A percentile compares a stretch with the other conserved stretches of the same genome.
Evolutionary conservation across 176 grass and related monocot genomes (phyloP).

Genomic region (Aegilops speltoides): DNA sequence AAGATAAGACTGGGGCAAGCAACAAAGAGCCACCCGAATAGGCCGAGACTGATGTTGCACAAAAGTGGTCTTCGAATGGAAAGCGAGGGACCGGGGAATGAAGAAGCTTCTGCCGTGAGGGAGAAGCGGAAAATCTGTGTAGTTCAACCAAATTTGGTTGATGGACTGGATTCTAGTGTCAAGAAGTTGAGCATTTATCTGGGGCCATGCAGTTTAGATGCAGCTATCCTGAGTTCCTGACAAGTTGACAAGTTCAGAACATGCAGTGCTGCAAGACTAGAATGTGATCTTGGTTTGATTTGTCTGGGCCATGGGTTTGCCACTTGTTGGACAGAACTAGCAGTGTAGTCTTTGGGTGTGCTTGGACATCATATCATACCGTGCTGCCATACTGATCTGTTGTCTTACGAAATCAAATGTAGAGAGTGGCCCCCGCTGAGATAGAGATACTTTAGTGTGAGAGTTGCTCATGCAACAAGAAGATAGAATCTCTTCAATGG

Average conservation of each 20-base stretch:
- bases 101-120: not conserved
- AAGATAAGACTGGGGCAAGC: conserved; percentile 21
- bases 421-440: not conserved
- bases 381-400: not conserved
- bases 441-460: not conserved
- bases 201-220: not conserved
- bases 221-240: not conserved
- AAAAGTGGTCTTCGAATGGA: not conserved
- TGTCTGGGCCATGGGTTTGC: not conserved
- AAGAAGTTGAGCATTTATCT: no score
- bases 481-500: not conserved
- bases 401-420: not conserved
- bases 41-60: not conserved
- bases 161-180: no score
- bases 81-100: not conserved
- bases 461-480: not conserved
- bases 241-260: conserved; percentile 14
- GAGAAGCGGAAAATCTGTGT: no score
- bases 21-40: conserved; percentile 31
- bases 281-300: conserved; percentile 19
- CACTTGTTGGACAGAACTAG: not conserved
- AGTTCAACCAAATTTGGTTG: no score
- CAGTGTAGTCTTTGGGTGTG: not conserved
- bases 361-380: not conserved
- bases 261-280: conserved; percentile 1